Conservation (phyloP, 2,329 filamentous ascomycete genomes). For the Acephala macrosclerotiorum region DNA sequence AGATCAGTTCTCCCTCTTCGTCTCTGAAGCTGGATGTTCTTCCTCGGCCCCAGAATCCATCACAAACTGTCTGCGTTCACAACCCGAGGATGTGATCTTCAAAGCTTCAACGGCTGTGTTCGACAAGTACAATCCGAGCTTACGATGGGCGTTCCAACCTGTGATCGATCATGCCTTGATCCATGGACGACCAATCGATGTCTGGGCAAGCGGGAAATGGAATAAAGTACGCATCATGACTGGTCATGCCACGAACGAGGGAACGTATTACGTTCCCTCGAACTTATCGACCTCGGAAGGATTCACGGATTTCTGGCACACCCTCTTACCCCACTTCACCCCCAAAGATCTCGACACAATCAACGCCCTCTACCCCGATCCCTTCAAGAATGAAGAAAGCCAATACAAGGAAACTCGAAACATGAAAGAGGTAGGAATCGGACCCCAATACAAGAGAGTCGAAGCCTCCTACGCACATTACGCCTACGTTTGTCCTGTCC, state of each 20-base stretch:
- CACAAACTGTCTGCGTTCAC: constrained; percentile 56
- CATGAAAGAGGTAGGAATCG: constrained; percentile 46
- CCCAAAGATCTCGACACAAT: constrained; percentile 60
- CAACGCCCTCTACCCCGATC: constrained; percentile 67
- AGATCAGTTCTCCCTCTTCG: constrained; percentile 61
- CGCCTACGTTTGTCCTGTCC: constrained; percentile 68
- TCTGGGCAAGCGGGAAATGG: constrained; percentile 59
- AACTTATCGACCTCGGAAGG: constrained; percentile 55
- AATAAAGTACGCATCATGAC: constrained; percentile 68
- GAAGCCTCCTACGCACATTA: constrained; percentile 68
- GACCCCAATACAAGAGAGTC: constrained; percentile 62
- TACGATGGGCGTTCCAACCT: constrained; percentile 72
- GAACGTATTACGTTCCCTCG: constrained; percentile 63
- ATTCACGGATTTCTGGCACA: constrained; percentile 66
- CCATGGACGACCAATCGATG: constrained; percentile 60
- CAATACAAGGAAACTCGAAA: constrained; percentile 49
- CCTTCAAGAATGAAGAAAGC: constrained; percentile 49
- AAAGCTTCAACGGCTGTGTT: constrained; percentile 53
- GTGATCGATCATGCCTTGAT: constrained; percentile 68
- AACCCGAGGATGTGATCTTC: constrained; percentile 48
- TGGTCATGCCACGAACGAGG: constrained; percentile 74
- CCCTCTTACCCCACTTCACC: constrained; percentile 64
- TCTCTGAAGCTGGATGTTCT: constrained; percentile 47
- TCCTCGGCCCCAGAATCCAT: constrained; percentile 51
- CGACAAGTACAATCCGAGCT: constrained; percentile 48